Base-by-base conservation (phyloP, 1,284 basidiomycete genomes). In the Afroboletus lepidellus region DNA sequence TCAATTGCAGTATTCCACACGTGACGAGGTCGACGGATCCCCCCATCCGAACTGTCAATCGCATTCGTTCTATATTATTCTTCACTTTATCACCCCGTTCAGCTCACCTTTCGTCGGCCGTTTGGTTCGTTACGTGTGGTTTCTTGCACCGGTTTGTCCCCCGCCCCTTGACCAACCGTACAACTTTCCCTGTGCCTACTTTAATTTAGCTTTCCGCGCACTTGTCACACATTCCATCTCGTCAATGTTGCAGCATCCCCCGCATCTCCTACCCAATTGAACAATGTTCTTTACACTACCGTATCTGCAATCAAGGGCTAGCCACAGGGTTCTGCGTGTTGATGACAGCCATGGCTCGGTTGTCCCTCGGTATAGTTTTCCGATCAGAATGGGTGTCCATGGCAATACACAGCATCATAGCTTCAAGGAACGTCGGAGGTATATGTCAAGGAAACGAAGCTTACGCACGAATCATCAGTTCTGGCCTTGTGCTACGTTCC, bases 31-130 rank as follows among this genome's bases (percentile, higher is more conserved):
- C 71, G 72, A 72, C 73, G 69, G 62, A 60, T 67, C 63, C 57
- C 57, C 65, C 57, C 50, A 67, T 68, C 62, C 38, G 38, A 20
- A 58, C 57, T 63, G 59, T 59, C 64, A 60, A 63, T 72, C 70
- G 75, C 73, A 73, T 74, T 75, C 73, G 71, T 78, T 79, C 73
- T 81, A 82, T 79, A 78, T 88, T 87, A 87, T 88, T 85, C 77
- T 80, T 85, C 81, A 85, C 74, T 79, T 84, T 86, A 85, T 85
- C 73, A 70, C 69, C 67, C 58, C 58, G 55, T 62, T 54, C 48
- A 62, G 48, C 57, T 34, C 27, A 49, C 41, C 52, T 60, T 59
- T 65, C 64, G 67, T 74, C 67, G 69, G 68, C 64, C 64, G 60
- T 60, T 62, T 65, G 66, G 65, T 60, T 57, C 66, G 69, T 69